Evolutionary conservation across 2,329 filamentous ascomycete species (phyloP).

Genomic region (Grosmannia serpens): DNA sequence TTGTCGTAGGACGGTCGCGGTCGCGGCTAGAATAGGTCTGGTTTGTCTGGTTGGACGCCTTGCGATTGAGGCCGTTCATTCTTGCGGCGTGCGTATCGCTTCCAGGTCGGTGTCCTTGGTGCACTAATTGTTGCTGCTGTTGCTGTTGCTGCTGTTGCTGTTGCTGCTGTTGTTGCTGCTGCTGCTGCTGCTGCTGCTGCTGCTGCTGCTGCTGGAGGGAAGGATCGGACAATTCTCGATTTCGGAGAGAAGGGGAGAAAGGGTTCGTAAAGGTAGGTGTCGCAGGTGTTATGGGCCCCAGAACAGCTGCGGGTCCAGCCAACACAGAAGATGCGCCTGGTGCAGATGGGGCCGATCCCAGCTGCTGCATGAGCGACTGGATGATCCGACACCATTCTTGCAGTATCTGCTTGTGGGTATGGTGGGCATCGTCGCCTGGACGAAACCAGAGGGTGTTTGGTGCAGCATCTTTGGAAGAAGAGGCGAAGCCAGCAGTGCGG

Average conservation of each 20-base stretch:
- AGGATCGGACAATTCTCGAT: slow-evolving; percentile 1
- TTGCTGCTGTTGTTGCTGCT: too few species aligned
- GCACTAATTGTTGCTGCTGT: background rate
- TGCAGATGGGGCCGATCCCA: background rate
- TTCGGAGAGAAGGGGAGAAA: slow-evolving; percentile 25
- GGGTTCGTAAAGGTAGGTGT: slow-evolving; percentile 44
- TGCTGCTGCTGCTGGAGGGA: background rate
- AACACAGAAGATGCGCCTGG: slow-evolving; percentile 14
- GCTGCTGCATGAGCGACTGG: slow-evolving; percentile 26
- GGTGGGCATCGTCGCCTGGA: slow-evolving; percentile 32
- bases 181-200: background rate
- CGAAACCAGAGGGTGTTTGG: slow-evolving; percentile 46
- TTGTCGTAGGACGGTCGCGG: slow-evolving; percentile 37
- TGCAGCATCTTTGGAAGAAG: slow-evolving; percentile 35
- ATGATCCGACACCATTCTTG: slow-evolving; percentile 50
- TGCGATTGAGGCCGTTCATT: slow-evolving; percentile 29
- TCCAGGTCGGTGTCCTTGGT: slow-evolving; percentile 30
- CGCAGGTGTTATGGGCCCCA: slow-evolving; percentile 40
- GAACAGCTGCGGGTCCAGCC: slow-evolving; percentile 26
- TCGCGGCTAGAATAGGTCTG: slow-evolving; percentile 32
- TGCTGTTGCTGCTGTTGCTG: slow-evolving; percentile 1
- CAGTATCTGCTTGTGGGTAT: slow-evolving; percentile 28
- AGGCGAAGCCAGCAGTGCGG: slow-evolving; percentile 44
- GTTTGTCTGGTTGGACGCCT: slow-evolving; percentile 29
- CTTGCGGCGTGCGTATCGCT: slow-evolving; percentile 30